Evolutionary conservation across 176 grass and related monocot species (phyloP).

Genomic region (Ampelocalamus luodianensis): DNA sequence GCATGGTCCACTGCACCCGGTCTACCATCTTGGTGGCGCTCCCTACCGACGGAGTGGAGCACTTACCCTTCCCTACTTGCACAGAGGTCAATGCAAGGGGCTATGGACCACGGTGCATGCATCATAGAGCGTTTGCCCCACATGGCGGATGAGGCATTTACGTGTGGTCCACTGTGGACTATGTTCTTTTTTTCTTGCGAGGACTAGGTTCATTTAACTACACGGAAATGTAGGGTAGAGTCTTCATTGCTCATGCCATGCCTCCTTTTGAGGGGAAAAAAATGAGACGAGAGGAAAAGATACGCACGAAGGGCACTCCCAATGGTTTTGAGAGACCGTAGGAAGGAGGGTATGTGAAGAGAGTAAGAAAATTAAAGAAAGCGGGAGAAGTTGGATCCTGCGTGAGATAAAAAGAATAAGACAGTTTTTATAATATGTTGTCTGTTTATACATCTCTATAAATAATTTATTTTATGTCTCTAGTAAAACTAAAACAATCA

Average conservation of each 20-base stretch:
- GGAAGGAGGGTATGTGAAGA: no score
- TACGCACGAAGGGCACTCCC: not conserved
- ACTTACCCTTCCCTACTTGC: not conserved
- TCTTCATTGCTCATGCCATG: not conserved
- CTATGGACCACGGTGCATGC: not conserved
- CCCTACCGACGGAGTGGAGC: not conserved
- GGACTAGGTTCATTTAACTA: not conserved
- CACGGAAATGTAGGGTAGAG: not conserved
- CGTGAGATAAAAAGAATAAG: no score
- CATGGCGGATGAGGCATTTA: not conserved
- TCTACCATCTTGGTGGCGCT: not conserved
- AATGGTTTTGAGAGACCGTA: no score
- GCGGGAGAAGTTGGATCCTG: no score
- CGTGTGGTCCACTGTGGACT: not conserved
- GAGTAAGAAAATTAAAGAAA: no score
- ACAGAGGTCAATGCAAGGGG: not conserved
- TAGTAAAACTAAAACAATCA: no score
- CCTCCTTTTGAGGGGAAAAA: slow-evolving; percentile 1
- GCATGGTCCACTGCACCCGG: not conserved
- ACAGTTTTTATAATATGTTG: no score
- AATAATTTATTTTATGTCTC: no score
- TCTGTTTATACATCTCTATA: no score
- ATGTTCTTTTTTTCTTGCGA: not conserved
- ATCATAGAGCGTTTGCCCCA: not conserved
- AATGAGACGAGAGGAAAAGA: not conserved